A percentile compares a stretch with the other conserved stretches of the same genome.
phyloP scores from a whole-genome alignment of 2,329 filamentous ascomycete genomes.

The Talaromyces sp. region DNA sequence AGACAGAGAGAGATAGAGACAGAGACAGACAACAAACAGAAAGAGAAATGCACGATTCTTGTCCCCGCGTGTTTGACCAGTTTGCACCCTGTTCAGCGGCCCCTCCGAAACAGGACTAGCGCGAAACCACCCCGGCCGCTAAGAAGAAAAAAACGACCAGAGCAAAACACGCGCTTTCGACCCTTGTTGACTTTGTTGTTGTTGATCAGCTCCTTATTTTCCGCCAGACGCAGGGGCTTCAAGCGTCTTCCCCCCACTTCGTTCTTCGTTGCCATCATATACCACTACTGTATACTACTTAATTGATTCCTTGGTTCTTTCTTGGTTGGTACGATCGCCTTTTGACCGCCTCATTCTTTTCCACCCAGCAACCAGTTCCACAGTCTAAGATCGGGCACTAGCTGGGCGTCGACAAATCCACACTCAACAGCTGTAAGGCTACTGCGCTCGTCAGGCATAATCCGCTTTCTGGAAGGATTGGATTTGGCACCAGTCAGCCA shows the following conservation, averaged over 20 bases:
- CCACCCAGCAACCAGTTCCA: neutral
- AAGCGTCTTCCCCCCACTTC: neutral
- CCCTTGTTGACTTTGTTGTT: neutral
- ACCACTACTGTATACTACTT: neutral
- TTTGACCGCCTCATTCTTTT: neutral
- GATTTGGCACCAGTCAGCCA: neutral
- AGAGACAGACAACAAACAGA: neutral
- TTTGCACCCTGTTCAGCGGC: neutral
- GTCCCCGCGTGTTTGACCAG: neutral
- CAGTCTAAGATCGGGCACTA: neutral
- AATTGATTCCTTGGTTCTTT: neutral
- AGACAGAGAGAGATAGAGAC: neutral
- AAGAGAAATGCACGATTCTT: neutral
- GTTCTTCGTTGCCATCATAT: neutral
- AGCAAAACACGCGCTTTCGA: neutral
- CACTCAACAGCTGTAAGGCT: slow-evolving; percentile 5
- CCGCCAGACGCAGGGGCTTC: neutral
- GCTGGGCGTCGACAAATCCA: slow-evolving; percentile 1
- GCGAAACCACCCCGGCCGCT: neutral
- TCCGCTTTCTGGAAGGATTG: neutral
- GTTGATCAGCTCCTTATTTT: neutral
- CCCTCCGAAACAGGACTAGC: neutral
- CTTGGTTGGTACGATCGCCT: neutral
- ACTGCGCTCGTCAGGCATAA: neutral
- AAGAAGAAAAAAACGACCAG: neutral